Evolutionary conservation across 2,329 filamentous ascomycete genomes (phyloP).

Genomic region (Pyrenophora graminea): DNA sequence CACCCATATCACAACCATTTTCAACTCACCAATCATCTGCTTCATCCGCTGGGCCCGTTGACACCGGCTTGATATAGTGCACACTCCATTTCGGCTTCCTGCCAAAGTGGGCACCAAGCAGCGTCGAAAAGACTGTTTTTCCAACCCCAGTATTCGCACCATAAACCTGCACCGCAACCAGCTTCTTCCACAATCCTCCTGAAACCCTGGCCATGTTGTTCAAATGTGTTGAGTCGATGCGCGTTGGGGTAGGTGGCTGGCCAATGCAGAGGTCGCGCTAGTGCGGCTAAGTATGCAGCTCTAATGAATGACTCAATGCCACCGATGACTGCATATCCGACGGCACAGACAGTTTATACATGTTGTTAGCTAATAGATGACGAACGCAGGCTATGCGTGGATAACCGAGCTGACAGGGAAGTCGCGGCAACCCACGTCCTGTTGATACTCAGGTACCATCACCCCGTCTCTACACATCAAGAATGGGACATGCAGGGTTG

Average conservation of each 20-base stretch:
- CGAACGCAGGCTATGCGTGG: not conserved
- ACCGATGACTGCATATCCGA: not conserved
- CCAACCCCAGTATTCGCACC: conserved; percentile 85
- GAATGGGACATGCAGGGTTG: conserved; percentile 22
- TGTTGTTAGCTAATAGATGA: conserved; percentile 11
- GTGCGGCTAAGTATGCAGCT: conserved; percentile 8
- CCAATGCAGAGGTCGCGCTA: conserved; percentile 4
- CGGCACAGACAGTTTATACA: not conserved
- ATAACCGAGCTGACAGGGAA: not conserved
- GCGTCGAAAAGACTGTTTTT: conserved; percentile 78
- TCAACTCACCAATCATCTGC: conserved; percentile 67
- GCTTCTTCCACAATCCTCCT: conserved; percentile 68
- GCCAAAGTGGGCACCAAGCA: conserved; percentile 65
- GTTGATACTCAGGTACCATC: not conserved
- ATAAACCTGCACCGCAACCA: conserved; percentile 75
- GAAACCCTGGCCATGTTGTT: conserved; percentile 53
- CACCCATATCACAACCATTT: not conserved
- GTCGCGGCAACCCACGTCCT: conserved; percentile 7
- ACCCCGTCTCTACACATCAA: not conserved
- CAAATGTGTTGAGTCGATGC: conserved; percentile 1
- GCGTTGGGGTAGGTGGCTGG: not conserved
- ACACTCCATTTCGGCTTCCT: conserved; percentile 47
- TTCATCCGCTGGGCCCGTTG: conserved; percentile 71
- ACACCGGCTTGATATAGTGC: conserved; percentile 79
- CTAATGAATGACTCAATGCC: conserved; percentile 11